Evolutionary conservation across 2,329 filamentous ascomycete genomes (phyloP).

Genomic region (Rhexocercosporidium sp.): DNA sequence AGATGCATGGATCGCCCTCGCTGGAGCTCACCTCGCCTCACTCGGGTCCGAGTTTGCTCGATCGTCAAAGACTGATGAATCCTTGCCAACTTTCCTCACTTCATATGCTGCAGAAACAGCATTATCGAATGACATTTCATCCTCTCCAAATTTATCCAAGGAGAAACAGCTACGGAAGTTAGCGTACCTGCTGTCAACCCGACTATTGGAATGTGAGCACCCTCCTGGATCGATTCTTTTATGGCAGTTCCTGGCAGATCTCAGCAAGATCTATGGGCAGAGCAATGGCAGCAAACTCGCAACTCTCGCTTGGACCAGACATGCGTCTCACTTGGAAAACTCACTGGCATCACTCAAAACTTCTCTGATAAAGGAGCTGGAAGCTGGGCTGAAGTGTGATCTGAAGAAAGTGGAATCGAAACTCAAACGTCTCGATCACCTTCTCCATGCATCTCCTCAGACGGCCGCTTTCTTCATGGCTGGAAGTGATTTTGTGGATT

Average conservation of each 20-base stretch:
- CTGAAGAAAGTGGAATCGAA: slow-evolving; percentile 58
- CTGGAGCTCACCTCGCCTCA: slow-evolving; percentile 67
- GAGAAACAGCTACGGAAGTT: slow-evolving; percentile 61
- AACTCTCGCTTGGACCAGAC: slow-evolving; percentile 57
- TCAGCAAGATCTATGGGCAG: slow-evolving; percentile 70
- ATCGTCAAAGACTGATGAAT: slow-evolving; percentile 59
- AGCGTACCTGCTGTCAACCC: slow-evolving; percentile 67
- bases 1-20: slow-evolving; percentile 75
- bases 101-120: slow-evolving; percentile 67
- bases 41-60: slow-evolving; percentile 59
- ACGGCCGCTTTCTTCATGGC: slow-evolving; percentile 71
- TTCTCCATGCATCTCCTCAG: slow-evolving; percentile 65
- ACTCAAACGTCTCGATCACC: slow-evolving; percentile 64
- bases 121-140: slow-evolving; percentile 35
- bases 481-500: slow-evolving; percentile 87
- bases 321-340: slow-evolving; percentile 55
- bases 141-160: slow-evolving; percentile 38
- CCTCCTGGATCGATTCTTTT: slow-evolving; percentile 56
- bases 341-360: slow-evolving; percentile 66
- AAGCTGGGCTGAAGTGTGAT: slow-evolving; percentile 62
- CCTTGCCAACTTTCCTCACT: slow-evolving; percentile 65
- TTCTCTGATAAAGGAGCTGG: slow-evolving; percentile 64
- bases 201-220: slow-evolving; percentile 54
- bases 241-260: slow-evolving; percentile 71
- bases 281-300: slow-evolving; percentile 60